These are phyloP conservation scores for Plicaturopsis crispa DNA, from an alignment of 768 basidiomycete genomes.

Conservation along the genomic window DNA sequence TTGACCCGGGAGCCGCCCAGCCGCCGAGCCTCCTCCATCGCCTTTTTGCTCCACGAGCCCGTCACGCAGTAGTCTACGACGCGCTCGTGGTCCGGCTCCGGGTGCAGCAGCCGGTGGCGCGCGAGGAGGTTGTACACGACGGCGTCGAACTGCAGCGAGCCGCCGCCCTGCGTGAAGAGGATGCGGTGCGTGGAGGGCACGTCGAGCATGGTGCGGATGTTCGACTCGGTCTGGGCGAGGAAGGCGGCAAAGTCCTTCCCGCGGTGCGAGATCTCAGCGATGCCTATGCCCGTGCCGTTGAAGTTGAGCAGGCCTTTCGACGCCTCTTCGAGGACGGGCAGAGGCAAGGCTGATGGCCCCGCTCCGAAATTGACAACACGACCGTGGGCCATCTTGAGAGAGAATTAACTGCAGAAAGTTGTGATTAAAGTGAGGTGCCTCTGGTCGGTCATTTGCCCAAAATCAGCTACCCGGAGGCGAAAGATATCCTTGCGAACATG, in stretches of 20 bases:
- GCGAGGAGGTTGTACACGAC: conserved; percentile 89
- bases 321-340: conserved; percentile 79
- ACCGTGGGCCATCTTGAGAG: conserved; percentile 25
- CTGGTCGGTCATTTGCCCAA: too few species aligned
- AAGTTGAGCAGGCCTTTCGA: conserved; percentile 86
- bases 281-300: conserved; percentile 84
- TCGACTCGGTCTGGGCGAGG: conserved; percentile 51
- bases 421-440: too few species aligned
- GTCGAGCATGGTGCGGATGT: conserved; percentile 68
- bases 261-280: conserved; percentile 95
- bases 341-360: conserved; percentile 89
- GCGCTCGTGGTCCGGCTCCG: conserved; percentile 50
- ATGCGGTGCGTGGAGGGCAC: conserved; percentile 82
- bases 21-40: conserved; percentile 72
- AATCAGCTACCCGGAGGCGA: too few species aligned
- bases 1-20: conserved; percentile 54
- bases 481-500: too few species aligned
- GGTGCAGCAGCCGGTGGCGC: conserved; percentile 69
- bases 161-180: conserved; percentile 94
- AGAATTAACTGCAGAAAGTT: too few species aligned
- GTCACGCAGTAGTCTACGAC: conserved; percentile 86
- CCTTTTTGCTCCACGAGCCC: conserved; percentile 89
- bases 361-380: conserved; percentile 88
- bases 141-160: conserved; percentile 85
- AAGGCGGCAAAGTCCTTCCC: conserved; percentile 80